These are phyloP conservation scores for Coelastrella sp. DNA, from an alignment of 139 green algal genomes.

Conservation along the genomic window DNA sequence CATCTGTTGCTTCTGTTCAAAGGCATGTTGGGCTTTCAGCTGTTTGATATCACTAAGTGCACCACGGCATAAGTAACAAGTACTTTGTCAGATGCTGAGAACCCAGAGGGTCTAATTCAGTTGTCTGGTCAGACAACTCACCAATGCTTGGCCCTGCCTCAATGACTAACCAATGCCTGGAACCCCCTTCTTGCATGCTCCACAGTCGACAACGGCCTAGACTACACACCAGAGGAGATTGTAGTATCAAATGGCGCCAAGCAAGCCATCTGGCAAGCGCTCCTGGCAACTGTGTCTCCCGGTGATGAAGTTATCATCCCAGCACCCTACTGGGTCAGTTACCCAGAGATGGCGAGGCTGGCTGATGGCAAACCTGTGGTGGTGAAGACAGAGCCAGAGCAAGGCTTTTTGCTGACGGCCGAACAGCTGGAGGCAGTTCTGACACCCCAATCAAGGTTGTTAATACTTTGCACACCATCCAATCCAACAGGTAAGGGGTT, in stretches of 20 bases:
- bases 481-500: conserved; percentile 88
- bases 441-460: conserved; percentile 84
- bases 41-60: no score
- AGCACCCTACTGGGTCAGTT: conserved; percentile 97
- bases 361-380: conserved; percentile 86
- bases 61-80: no score
- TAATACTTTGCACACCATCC: conserved; percentile 98
- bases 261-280: conserved; percentile 91
- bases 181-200: not conserved
- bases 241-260: conserved; percentile 97
- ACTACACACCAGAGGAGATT: conserved; percentile 86
- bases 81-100: no score
- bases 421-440: conserved; percentile 80
- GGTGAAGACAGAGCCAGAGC: conserved; percentile 69
- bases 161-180: no score
- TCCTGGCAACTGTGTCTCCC: conserved; percentile 60
- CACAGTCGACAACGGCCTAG: conserved; percentile 90
- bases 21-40: no score
- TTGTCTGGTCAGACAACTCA: no score
- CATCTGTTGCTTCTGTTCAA: no score
- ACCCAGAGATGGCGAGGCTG: conserved; percentile 96
- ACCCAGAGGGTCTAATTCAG: no score
- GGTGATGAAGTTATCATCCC: conserved; percentile 90
- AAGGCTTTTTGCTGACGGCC: conserved; percentile 87
- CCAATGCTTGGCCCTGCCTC: no score